Evolutionary conservation across 306 rosid genomes (phyloP).

Genomic region (Ormosia emarginata): DNA sequence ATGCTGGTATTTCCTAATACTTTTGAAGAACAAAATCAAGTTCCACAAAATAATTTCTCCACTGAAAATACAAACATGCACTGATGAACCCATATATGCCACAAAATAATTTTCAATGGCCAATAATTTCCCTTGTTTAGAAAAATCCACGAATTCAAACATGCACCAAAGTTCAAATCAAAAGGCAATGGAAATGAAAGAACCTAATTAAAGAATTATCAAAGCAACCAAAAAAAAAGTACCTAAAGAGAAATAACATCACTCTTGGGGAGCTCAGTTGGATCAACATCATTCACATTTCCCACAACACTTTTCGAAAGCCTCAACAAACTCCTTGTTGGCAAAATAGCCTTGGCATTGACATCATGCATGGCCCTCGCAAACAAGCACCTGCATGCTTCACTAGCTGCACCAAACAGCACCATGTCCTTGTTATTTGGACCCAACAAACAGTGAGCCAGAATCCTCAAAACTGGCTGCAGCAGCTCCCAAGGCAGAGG

Average conservation of each 20-base stretch:
- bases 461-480: constrained; percentile 55
- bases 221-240: neutral
- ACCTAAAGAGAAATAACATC: constrained; percentile 25
- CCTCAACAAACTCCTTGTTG: constrained; percentile 56
- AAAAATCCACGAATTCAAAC: too few relatives aligned
- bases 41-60: too few relatives aligned
- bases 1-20: too few relatives aligned
- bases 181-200: neutral
- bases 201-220: too few relatives aligned
- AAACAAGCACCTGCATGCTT: constrained; percentile 55
- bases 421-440: neutral
- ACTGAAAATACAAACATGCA: too few relatives aligned
- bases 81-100: too few relatives aligned
- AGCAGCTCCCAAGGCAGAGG: constrained; percentile 70
- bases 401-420: constrained; percentile 33
- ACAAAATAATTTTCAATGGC: too few relatives aligned
- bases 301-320: constrained; percentile 7
- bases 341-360: constrained; percentile 60
- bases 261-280: constrained; percentile 3
- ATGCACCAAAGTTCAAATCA: neutral
- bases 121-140: too few relatives aligned
- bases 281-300: constrained; percentile 17
- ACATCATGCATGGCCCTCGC: constrained; percentile 68
- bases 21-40: too few relatives aligned
- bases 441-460: constrained; percentile 68